Conservation (phyloP, 2,329 filamentous ascomycete species). For the Hypoxylon sp. region DNA sequence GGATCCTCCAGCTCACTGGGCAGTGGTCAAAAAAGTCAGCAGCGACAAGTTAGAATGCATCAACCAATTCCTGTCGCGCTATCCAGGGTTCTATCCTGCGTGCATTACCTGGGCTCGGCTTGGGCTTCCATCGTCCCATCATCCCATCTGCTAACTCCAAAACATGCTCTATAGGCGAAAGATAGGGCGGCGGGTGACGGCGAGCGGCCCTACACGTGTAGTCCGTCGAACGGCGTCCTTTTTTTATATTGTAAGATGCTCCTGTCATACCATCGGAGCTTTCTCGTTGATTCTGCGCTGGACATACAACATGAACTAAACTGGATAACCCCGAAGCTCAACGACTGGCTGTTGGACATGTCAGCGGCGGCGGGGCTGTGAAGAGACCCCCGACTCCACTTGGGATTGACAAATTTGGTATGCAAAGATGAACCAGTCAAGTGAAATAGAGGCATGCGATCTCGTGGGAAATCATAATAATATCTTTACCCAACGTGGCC, state of each 20-base stretch:
- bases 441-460: conserved; percentile 9
- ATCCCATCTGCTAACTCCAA: conserved; percentile 23
- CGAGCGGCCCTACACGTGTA: conserved; percentile 33
- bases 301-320: conserved; percentile 20
- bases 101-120: conserved; percentile 15
- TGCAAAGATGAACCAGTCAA: conserved; percentile 29
- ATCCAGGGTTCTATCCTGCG: conserved; percentile 21
- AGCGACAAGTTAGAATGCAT: conserved; percentile 14
- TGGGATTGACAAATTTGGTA: conserved; percentile 29
- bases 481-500: conserved; percentile 19
- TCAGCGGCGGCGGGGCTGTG: conserved; percentile 40
- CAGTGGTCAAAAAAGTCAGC: conserved; percentile 18
- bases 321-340: conserved; percentile 25
- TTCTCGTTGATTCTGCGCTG: conserved; percentile 34
- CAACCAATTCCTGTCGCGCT: conserved; percentile 3
- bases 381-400: conserved; percentile 32
- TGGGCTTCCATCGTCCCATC: conserved; percentile 33
- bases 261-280: conserved; percentile 25
- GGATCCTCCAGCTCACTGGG: conserved; percentile 37
- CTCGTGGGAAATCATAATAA: conserved; percentile 16
- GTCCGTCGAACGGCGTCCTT: conserved; percentile 28
- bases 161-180: too few relatives aligned
- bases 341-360: conserved; percentile 35
- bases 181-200: conserved; percentile 22
- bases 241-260: conserved; percentile 18